Percentiles rank a stretch among this genome's conserved stretches.
Evolutionary conservation across 1,284 basidiomycete genomes (phyloP).

Genomic region (Leccinum insolens): DNA sequence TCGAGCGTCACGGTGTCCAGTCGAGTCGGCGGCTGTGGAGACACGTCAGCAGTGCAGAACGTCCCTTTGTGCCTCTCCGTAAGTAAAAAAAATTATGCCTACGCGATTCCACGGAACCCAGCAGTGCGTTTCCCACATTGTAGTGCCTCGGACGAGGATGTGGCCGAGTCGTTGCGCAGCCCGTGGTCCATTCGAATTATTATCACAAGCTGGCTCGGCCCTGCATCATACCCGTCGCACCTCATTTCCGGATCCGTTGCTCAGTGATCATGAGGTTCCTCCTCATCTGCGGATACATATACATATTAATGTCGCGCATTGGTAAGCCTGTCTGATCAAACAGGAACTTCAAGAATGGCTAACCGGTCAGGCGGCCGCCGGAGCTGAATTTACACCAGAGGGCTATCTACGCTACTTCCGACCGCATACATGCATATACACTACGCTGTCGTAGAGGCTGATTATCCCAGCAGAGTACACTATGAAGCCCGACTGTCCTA

Average conservation of each 20-base stretch:
- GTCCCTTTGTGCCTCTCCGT: not conserved
- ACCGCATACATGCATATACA: not conserved
- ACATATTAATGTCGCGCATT: not conserved
- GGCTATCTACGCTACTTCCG: not conserved
- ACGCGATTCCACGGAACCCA: not conserved
- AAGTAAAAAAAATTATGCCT: not conserved
- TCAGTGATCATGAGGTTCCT: not conserved
- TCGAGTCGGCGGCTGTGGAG: not conserved
- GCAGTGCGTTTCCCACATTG: not conserved
- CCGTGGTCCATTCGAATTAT: not conserved
- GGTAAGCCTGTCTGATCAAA: not conserved
- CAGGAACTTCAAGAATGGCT: not conserved
- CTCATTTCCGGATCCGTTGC: not conserved
- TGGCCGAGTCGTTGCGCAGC: not conserved
- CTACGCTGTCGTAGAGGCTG: not conserved
- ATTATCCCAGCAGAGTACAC: not conserved
- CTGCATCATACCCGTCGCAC: not conserved
- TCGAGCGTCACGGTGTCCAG: not conserved
- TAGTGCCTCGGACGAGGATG: not conserved
- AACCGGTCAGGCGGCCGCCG: not conserved
- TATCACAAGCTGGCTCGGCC: not conserved
- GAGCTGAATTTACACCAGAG: not conserved
- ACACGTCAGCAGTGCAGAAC: conserved; percentile 5
- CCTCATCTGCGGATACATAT: not conserved
- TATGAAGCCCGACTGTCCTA: not conserved